phyloP scores from a whole-genome alignment of 2,329 filamentous ascomycete species.

The Aspergillus spinulosporus region DNA sequence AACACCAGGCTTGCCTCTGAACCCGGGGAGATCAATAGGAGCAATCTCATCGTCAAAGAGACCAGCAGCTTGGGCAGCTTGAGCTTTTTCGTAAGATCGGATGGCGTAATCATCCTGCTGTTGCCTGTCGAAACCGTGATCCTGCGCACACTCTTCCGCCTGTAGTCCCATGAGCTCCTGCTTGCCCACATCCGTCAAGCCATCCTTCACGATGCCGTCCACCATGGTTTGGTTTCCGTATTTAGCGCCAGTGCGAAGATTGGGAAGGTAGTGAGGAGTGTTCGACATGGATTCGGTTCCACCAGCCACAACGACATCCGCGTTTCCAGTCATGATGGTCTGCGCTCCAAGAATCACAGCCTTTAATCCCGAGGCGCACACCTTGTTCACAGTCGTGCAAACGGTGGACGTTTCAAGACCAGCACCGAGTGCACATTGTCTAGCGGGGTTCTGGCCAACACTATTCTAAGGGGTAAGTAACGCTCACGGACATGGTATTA shows the following conservation, averaged over 20 bases:
- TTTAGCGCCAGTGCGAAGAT: conserved; percentile 82
- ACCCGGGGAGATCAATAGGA: conserved; percentile 82
- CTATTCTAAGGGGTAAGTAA: conserved; percentile 48
- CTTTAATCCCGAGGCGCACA: conserved; percentile 94
- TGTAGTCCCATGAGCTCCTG: conserved; percentile 96
- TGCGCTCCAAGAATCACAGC: conserved; percentile 92
- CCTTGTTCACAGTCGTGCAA: conserved; percentile 96
- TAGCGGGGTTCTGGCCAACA: conserved; percentile 91
- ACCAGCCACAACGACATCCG: conserved; percentile 87
- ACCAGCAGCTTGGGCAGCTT: conserved; percentile 77
- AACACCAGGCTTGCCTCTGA: conserved; percentile 83
- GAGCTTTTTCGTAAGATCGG: conserved; percentile 88
- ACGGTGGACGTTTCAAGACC: conserved; percentile 78
- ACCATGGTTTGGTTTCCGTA: conserved; percentile 88
- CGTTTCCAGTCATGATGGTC: conserved; percentile 96
- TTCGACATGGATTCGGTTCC: conserved; percentile 99
- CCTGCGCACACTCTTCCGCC: conserved; percentile 85
- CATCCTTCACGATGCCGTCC: conserved; percentile 91
- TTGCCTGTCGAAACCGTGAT: conserved; percentile 78
- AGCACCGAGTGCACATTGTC: conserved; percentile 87
- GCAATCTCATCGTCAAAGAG: conserved; percentile 83
- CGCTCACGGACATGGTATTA: neutral
- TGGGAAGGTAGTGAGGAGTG: conserved; percentile 90
- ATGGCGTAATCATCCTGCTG: conserved; percentile 96
- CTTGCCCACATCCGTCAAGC: conserved; percentile 84